Percentiles rank a stretch among this genome's conserved stretches.
Conservation (phyloP, 352 stramenopile genomes). For the Globisporangium spiculum region DNA sequence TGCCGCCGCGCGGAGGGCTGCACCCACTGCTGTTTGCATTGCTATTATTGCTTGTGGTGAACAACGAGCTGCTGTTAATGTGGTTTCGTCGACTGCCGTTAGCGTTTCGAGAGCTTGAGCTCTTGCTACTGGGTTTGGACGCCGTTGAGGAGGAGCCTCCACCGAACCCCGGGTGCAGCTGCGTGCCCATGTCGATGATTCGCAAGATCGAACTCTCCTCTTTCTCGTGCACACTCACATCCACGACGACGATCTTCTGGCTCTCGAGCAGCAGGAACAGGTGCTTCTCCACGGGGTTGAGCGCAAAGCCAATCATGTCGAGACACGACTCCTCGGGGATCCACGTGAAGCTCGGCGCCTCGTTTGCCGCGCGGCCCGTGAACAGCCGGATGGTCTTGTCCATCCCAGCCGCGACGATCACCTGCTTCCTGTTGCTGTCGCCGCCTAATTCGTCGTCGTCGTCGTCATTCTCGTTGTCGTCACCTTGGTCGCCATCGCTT, state of each 20-base stretch:
- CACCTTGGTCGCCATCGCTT: slow-evolving; percentile 12
- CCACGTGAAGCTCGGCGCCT: slow-evolving; percentile 65
- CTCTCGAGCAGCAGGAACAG: slow-evolving; percentile 62
- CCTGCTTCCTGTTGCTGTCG: slow-evolving; percentile 24
- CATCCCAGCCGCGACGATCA: slow-evolving; percentile 54
- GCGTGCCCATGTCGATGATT: slow-evolving; percentile 30
- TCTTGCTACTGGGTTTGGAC: background rate
- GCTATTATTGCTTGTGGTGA: background rate
- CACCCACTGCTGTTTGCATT: background rate
- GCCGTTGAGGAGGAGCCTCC: background rate
- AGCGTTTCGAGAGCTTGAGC: background rate
- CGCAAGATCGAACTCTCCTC: slow-evolving; percentile 28
- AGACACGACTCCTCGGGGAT: slow-evolving; percentile 62
- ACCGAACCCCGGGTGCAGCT: background rate
- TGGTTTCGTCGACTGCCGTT: background rate
- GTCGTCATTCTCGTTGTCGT: slow-evolving; percentile 11
- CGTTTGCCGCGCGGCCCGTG: slow-evolving; percentile 38
- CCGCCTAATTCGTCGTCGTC: slow-evolving; percentile 13
- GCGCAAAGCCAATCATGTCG: slow-evolving; percentile 56
- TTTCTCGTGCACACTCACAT: slow-evolving; percentile 25
- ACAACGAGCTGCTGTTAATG: background rate
- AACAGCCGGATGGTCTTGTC: slow-evolving; percentile 73
- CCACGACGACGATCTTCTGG: slow-evolving; percentile 50
- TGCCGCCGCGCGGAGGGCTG: background rate
- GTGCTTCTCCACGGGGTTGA: slow-evolving; percentile 44